phyloP scores from a whole-genome alignment of 805 yeast genomes.

The Starmerella cellae region DNA sequence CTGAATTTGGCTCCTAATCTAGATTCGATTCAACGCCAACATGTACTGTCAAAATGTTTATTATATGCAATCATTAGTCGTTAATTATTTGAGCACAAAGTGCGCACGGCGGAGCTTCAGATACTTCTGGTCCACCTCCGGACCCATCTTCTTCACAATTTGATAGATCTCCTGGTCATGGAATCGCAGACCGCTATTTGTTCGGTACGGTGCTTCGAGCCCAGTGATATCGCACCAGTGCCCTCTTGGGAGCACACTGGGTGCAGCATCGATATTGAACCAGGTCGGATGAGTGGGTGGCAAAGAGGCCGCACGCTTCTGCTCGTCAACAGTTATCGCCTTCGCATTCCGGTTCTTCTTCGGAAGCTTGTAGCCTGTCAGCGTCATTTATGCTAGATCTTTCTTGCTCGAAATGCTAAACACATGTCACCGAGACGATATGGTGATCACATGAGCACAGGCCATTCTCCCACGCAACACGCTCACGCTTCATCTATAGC shows the following conservation, averaged over 20 bases:
- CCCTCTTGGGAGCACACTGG: slow-evolving; percentile 66
- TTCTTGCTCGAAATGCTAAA: no score
- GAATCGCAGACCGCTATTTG: slow-evolving; percentile 63
- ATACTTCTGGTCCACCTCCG: slow-evolving; percentile 89
- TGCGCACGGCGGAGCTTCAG: slow-evolving; percentile 78
- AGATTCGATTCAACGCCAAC: no score
- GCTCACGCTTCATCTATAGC: no score
- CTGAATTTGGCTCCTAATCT: no score
- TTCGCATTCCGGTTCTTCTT: slow-evolving; percentile 61
- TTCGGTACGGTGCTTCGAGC: slow-evolving; percentile 57
- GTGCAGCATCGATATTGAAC: slow-evolving; percentile 68
- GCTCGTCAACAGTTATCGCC: slow-evolving; percentile 67
- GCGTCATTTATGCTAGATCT: slow-evolving; percentile 15
- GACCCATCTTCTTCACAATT: slow-evolving; percentile 60
- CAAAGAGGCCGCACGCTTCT: slow-evolving; percentile 41
- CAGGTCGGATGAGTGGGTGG: slow-evolving; percentile 44
- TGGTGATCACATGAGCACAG: no score
- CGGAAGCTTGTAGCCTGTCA: slow-evolving; percentile 37
- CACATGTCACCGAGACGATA: no score
- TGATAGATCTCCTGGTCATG: slow-evolving; percentile 75
- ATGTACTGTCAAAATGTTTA: no score
- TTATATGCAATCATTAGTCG: no score
- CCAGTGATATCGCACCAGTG: slow-evolving; percentile 93
- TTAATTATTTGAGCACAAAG: slow-evolving; percentile 53
- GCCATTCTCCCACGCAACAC: no score